Conservation (phyloP, 208 protist species). For the Trypanosoma conorhini region DNA sequence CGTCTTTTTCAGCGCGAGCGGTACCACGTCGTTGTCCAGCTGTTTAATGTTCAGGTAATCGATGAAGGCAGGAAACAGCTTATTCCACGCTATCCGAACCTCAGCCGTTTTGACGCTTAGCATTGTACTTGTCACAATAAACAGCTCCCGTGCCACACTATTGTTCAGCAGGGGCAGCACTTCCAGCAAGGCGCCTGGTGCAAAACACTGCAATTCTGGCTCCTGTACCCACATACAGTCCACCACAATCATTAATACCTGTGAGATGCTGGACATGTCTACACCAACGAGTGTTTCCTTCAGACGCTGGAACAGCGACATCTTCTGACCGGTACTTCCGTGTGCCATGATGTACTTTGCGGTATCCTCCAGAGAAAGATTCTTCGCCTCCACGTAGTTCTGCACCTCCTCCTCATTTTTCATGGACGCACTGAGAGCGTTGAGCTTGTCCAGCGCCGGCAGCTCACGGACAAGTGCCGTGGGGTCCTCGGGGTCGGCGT, state of each 20-base stretch:
- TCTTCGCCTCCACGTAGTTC: slow-evolving; percentile 84
- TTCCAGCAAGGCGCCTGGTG: slow-evolving; percentile 56
- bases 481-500: slow-evolving; percentile 66
- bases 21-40: slow-evolving; percentile 68
- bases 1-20: slow-evolving; percentile 73
- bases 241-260: slow-evolving; percentile 72
- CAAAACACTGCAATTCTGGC: slow-evolving; percentile 84
- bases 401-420: slow-evolving; percentile 90
- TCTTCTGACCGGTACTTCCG: slow-evolving; percentile 85
- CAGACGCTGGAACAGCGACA: slow-evolving; percentile 78
- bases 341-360: slow-evolving; percentile 90
- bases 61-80: slow-evolving; percentile 67
- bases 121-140: slow-evolving; percentile 87
- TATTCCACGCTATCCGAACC: slow-evolving; percentile 80
- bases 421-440: slow-evolving; percentile 78
- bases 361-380: slow-evolving; percentile 81
- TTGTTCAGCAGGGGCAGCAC: slow-evolving; percentile 62
- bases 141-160: slow-evolving; percentile 55
- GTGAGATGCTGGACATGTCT: slow-evolving; percentile 53
- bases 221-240: slow-evolving; percentile 91
- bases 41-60: slow-evolving; percentile 55
- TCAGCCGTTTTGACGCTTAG: slow-evolving; percentile 78
- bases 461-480: slow-evolving; percentile 86
- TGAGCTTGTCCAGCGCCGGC: slow-evolving; percentile 84
- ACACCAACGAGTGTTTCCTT: slow-evolving; percentile 58